phyloP scores from a whole-genome alignment of 192 early-diverging fungal species.

The Entomortierella lignicola region DNA sequence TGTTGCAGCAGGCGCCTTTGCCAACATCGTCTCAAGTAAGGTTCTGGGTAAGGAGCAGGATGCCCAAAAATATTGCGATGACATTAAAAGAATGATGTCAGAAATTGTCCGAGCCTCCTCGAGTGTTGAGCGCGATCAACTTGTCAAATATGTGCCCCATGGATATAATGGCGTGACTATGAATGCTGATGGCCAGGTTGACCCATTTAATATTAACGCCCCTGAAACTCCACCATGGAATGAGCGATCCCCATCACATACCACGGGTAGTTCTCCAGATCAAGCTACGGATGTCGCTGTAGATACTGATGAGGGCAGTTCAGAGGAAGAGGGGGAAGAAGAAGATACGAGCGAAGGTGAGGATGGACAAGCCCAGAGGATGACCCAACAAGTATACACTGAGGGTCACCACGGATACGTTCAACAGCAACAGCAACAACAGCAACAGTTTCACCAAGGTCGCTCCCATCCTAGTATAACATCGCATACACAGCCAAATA shows the following conservation, averaged over 20 bases:
- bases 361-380: slow-evolving; percentile 8
- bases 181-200: slow-evolving; percentile 11
- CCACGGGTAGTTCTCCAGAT: slow-evolving; percentile 22
- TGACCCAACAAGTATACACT: slow-evolving; percentile 2
- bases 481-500: not conserved
- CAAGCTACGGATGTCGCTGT: slow-evolving; percentile 14
- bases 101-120: slow-evolving; percentile 39
- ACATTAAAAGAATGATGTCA: slow-evolving; percentile 39
- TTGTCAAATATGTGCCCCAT: slow-evolving; percentile 17
- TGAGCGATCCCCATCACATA: slow-evolving; percentile 19
- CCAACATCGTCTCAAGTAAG: slow-evolving; percentile 42
- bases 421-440: slow-evolving; percentile 12
- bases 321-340: slow-evolving; percentile 25
- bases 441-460: not conserved
- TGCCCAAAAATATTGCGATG: slow-evolving; percentile 38
- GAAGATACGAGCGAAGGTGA: slow-evolving; percentile 14
- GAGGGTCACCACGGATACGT: not conserved
- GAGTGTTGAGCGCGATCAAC: slow-evolving; percentile 24
- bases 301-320: slow-evolving; percentile 10
- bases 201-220: not conserved
- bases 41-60: slow-evolving; percentile 31
- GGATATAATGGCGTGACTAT: slow-evolving; percentile 16
- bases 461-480: slow-evolving; percentile 28
- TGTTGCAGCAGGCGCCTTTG: slow-evolving; percentile 46
- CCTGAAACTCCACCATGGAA: slow-evolving; percentile 34